Conservation (phyloP, 2,329 filamentous ascomycete species). For the Aspergillus texensis region DNA sequence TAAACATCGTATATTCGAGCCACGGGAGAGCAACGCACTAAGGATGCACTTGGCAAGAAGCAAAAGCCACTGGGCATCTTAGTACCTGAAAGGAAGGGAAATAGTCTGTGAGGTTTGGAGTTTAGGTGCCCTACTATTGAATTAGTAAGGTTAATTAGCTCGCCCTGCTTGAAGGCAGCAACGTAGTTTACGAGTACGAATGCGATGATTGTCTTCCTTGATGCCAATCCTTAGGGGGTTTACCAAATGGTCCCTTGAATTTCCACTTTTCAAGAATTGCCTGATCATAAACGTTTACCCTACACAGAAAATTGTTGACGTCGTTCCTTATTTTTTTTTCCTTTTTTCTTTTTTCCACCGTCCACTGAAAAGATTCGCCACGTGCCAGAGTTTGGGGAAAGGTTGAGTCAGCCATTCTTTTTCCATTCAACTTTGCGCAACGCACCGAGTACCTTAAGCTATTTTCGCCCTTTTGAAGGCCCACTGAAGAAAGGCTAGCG, state of each 20-base stretch:
- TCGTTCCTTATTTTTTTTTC: constrained; percentile 2
- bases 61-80: not conserved
- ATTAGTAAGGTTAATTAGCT: constrained; percentile 1
- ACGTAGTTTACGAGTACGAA: constrained; percentile 5
- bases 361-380: constrained; percentile 11
- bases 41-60: not conserved
- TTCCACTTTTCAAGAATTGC: not conserved
- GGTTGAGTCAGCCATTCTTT: constrained; percentile 15
- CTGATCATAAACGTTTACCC: not conserved
- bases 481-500: constrained; percentile 8
- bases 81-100: not conserved
- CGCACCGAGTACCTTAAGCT: not conserved
- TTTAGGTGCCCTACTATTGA: not conserved
- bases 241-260: not conserved
- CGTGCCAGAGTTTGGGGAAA: constrained; percentile 14
- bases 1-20: not conserved
- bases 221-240: not conserved
- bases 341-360: constrained; percentile 2
- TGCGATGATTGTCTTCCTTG: not conserved
- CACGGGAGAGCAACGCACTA: constrained; percentile 4
- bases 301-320: not conserved
- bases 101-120: not conserved
- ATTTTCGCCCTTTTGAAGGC: not conserved
- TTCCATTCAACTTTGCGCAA: constrained; percentile 7
- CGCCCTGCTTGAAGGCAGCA: not conserved